phyloP scores from a whole-genome alignment of 345 rosid species.

The Aegle marmelos region DNA sequence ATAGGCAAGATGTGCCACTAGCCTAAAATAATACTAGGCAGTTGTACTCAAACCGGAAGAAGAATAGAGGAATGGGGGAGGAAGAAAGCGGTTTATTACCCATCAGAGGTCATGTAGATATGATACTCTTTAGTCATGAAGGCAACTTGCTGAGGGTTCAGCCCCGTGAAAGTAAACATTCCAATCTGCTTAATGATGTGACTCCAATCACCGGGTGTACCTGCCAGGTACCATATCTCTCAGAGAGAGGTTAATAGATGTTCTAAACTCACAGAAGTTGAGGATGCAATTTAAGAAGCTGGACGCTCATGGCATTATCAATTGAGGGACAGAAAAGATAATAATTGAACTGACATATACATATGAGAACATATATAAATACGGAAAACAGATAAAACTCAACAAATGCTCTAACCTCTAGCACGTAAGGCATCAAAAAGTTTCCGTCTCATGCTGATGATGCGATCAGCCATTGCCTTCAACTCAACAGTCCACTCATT shows the following conservation, averaged over 20 bases:
- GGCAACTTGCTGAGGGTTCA: conserved; percentile 59
- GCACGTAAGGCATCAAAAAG: conserved; percentile 60
- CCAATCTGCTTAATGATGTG: conserved; percentile 78
- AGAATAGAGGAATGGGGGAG: neutral
- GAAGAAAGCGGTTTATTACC: conserved; percentile 33
- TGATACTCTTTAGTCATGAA: conserved; percentile 69
- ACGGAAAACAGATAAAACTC: neutral
- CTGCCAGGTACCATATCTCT: conserved; percentile 25
- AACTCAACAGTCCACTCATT: conserved; percentile 75
- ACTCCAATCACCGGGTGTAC: conserved; percentile 80
- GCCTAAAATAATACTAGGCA: neutral
- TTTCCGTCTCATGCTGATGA: conserved; percentile 70
- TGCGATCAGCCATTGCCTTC: conserved; percentile 84
- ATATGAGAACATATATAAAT: neutral
- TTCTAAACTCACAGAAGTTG: neutral
- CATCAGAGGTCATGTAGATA: conserved; percentile 74
- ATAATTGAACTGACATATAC: neutral
- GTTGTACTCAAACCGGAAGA: neutral
- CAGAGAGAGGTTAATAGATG: neutral
- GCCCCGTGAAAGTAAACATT: conserved; percentile 76
- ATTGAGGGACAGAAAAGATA: neutral
- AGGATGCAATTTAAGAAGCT: neutral
- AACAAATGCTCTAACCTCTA: conserved; percentile 35
- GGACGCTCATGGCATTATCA: neutral
- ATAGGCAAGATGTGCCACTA: neutral